Evolutionary conservation across 225 moss, liverwort and hornwort species (phyloP).

Genomic region (Straminergon stramineum): DNA sequence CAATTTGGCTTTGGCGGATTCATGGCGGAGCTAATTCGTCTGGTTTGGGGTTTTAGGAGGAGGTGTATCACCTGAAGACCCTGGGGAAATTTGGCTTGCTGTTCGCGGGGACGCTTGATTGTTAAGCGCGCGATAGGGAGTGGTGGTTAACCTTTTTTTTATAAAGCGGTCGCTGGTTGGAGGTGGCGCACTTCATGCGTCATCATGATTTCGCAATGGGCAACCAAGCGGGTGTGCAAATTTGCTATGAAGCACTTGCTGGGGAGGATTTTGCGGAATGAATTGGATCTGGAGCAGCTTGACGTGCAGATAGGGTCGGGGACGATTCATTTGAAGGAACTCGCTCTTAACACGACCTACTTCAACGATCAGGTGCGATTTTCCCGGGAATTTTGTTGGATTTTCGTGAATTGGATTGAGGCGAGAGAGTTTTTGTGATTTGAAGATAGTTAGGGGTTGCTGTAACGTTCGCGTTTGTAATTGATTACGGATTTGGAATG

Average conservation of each 20-base stretch:
- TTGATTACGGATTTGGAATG: neutral
- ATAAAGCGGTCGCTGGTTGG: neutral
- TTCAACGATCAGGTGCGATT: constrained; percentile 82
- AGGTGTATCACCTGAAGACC: constrained; percentile 48
- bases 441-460: neutral
- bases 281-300: constrained; percentile 95
- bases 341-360: constrained; percentile 72
- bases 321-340: constrained; percentile 71
- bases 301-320: constrained; percentile 98
- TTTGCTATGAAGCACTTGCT: constrained; percentile 94
- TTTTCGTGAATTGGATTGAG: constrained; percentile 7
- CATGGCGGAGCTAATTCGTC: neutral
- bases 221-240: constrained; percentile 87
- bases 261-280: constrained; percentile 73
- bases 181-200: constrained; percentile 12
- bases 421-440: neutral
- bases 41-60: constrained; percentile 31
- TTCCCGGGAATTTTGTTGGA: neutral
- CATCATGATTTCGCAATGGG: constrained; percentile 97
- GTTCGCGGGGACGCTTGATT: constrained; percentile 38
- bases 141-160: neutral
- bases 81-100: constrained; percentile 38
- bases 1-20: neutral
- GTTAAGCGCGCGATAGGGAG: neutral
- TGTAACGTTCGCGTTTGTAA: neutral